Evolutionary conservation across 495 filamentous ascomycete genomes (phyloP), one percentile per base, ranked within the genome.

Genomic region (Aspergillus cavernicola): DNA sequence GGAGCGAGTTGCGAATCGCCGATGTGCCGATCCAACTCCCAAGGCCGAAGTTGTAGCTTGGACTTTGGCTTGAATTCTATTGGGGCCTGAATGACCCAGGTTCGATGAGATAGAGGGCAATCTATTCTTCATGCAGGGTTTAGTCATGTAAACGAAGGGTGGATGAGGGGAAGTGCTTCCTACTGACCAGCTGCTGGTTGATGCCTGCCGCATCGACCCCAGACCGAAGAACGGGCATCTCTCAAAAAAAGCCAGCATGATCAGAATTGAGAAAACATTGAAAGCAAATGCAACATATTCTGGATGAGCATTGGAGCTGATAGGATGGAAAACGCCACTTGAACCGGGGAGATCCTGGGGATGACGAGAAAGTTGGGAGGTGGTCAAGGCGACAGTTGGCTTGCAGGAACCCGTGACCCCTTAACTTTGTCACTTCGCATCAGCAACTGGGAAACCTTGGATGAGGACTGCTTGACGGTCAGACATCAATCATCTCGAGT

Each of bases 1-100:
- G 57, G 57, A 58, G 55, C 54, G 35, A 56, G 51, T 54, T 57
- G 54, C 52, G 40, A 50, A 53, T 51, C 51, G 56, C 42, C 53
- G 56, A 63, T 57, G 53, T 50, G 60, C 43, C 53, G 60, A 57
- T 59, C 53, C 50, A 47, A 22, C 28, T 22, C 38, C 38, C 38
- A 45, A 42, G 49, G 43, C 52, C 22, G 53, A 47, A 26, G 10
- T 31, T 45, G 31, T 31, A 59, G 60, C 49, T 57, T 55, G 55
- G 52, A 50, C 59, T 55, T 47, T 35, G 18, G 36, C 48, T 49
- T 39, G 33, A 53, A 49, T 47, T 19, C 24, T 37, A 58, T 56
- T 52, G 55, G 43, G 22, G 42, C 19, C 47, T 52, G 36, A 38
- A 13, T 23, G 18, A 50, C n/a, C n/a, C 52, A 18, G 40, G 26